These are phyloP conservation scores for Hypoxylon trugodes DNA, from an alignment of 495 filamentous ascomycete species.

Conservation along the genomic window DNA sequence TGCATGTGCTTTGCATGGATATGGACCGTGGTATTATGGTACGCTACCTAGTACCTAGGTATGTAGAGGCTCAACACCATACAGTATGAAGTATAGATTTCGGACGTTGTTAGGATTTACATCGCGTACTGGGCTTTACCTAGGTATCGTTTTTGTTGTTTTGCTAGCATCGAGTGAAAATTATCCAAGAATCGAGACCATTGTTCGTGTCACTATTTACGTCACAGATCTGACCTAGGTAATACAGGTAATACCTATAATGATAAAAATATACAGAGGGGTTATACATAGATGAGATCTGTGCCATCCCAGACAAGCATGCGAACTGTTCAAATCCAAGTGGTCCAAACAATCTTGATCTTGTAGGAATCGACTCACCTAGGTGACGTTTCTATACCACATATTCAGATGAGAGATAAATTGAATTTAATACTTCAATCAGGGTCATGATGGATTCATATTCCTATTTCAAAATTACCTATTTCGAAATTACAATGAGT, in stretches of 20 bases:
- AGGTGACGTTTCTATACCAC: conserved; percentile 19
- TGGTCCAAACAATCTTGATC: not conserved
- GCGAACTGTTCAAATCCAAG: not conserved
- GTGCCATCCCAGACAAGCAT: conserved; percentile 24
- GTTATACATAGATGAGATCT: conserved; percentile 15
- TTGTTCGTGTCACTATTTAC: not conserved
- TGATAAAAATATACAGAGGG: conserved; percentile 3
- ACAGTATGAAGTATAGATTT: not conserved
- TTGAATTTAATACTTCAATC: no score
- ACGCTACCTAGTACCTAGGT: no score
- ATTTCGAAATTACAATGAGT: no score
- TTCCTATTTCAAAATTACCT: no score
- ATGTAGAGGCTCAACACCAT: conserved; percentile 30
- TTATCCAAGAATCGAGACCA: no score
- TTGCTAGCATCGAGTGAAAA: no score
- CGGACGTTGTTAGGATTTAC: not conserved
- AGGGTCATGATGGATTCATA: no score
- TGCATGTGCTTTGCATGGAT: conserved; percentile 24
- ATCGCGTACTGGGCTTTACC: no score
- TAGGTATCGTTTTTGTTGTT: no score
- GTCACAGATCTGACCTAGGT: conserved; percentile 1
- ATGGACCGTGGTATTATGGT: no score
- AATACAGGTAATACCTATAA: not conserved
- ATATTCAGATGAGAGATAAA: no score
- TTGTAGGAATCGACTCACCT: conserved; percentile 8